Base-by-base conservation (phyloP, 495 filamentous ascomycete genomes). In the Parachaetomium inaequale region DNA sequence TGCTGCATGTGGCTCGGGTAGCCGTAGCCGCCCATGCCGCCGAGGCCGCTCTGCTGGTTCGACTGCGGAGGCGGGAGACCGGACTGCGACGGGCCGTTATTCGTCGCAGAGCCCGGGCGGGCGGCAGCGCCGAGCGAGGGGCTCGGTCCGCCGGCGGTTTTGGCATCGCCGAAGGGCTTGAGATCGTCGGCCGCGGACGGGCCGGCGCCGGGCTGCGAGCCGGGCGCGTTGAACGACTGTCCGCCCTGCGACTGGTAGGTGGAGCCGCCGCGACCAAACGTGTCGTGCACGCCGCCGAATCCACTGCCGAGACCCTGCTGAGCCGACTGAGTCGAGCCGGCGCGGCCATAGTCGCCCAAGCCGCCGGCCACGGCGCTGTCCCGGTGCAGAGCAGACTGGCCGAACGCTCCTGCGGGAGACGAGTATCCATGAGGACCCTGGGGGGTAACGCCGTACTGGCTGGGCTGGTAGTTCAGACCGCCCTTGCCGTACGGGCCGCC, bases 41-140 rank as follows among this genome's bases (percentile, higher is more conserved):
- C 68, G 52, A 74, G 67, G 28, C 63, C 63, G 21, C 79, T 75
- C 67, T 80, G 79, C 62, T 79, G 81, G 62, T 85, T 84, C 12
- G 85, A 86, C 75, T 93, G 92, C 42, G 89, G 85, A 26, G 89
- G 89, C 29, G 90, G 91, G 49, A 93, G 80, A 32, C 88, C 84
- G 19, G 72, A 66, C 71, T 91, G 88, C 7, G 82, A 83, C 19
- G 85, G 83, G 15, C 81, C 82, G 63, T 82, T 87, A 74, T 92
- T 94, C 15, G 88, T 87, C 15, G 92, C 91, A 34, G 92, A 96
- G 21, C 90, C 91, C 17, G 92, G 92, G 59, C 92, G 88, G 34
- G 84, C 85, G 38, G 90, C 87, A 68, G 90, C 88, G 31, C 85
- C 86, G 29, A 96, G 83, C 7, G 91, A 91, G 31, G 92, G 92